Evolutionary conservation across 1,139 yeast species (phyloP).

Genomic region (Kluyveromyces sp.): DNA sequence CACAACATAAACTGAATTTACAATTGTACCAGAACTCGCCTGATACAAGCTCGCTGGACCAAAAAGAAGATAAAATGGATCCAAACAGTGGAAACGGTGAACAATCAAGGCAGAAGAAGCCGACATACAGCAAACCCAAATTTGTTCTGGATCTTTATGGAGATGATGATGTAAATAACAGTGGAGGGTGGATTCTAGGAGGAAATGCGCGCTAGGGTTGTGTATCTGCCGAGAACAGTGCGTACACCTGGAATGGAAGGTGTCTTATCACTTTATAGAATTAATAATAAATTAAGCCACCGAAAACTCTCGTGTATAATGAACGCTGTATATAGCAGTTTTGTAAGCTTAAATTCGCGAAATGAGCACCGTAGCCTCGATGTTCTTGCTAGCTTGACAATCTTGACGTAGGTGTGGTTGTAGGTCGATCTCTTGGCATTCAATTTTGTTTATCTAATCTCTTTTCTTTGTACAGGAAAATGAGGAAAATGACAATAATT

Average conservation of each 20-base stretch:
- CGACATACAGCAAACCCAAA: slow-evolving; percentile 21
- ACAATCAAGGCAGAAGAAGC: slow-evolving; percentile 4
- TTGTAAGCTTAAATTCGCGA: not conserved
- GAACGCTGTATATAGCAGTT: not conserved
- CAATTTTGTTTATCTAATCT: too few species aligned
- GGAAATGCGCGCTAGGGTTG: slow-evolving; percentile 15
- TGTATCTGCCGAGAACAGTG: not conserved
- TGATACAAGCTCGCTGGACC: not conserved
- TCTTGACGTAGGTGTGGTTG: too few species aligned
- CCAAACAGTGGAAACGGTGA: not conserved
- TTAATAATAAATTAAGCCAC: too few species aligned
- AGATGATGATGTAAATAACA: slow-evolving; percentile 21
- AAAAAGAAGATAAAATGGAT: not conserved
- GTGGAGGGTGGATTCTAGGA: slow-evolving; percentile 27
- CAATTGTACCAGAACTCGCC: slow-evolving; percentile 17
- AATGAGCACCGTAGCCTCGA: too few species aligned
- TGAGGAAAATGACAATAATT: not conserved
- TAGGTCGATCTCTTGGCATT: too few species aligned
- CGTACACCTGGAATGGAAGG: too few species aligned
- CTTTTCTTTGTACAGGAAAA: not conserved
- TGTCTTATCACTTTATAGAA: not conserved
- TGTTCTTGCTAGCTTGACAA: too few species aligned
- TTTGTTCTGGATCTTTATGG: slow-evolving; percentile 26
- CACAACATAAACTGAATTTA: slow-evolving; percentile 13
- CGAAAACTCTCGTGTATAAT: too few species aligned